Percentiles rank a stretch among this genome's conserved stretches.
Conservation (phyloP, 805 yeast species). For the Kodamaea jinghongensis region DNA sequence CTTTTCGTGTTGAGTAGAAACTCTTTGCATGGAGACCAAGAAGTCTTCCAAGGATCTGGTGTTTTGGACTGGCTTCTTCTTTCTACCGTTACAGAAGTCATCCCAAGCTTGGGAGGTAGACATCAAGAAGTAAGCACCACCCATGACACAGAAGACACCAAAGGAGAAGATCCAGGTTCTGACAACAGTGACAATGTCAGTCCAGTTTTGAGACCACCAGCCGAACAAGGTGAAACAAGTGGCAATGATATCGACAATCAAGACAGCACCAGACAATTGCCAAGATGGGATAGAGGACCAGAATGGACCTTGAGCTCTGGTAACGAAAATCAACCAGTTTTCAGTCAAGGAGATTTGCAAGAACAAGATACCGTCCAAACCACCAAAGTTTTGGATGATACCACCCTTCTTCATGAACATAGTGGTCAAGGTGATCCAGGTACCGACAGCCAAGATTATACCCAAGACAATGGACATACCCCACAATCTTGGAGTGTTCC, state of each 20-base stretch:
- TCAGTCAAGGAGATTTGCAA: constrained; percentile 92
- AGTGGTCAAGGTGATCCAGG: constrained; percentile 93
- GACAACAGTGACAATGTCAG: constrained; percentile 91
- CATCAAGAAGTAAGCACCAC: constrained; percentile 96
- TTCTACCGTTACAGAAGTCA: constrained; percentile 80
- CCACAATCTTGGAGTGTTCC: constrained; percentile 97
- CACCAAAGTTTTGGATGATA: constrained; percentile 95
- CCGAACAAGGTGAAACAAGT: constrained; percentile 92
- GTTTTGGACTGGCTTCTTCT: constrained; percentile 54
- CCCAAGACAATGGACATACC: constrained; percentile 92
- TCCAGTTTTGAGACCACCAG: constrained; percentile 98
- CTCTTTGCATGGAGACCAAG: constrained; percentile 84
- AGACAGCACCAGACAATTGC: constrained; percentile 94
- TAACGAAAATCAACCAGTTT: constrained; percentile 95
- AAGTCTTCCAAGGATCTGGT: constrained; percentile 77
- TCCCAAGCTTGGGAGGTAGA: constrained; percentile 76
- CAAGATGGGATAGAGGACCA: constrained; percentile 96
- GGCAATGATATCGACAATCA: constrained; percentile 85
- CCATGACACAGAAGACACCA: constrained; percentile 95
- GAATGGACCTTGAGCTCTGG: constrained; percentile 98
- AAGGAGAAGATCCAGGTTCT: constrained; percentile 94
- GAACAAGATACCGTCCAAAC: constrained; percentile 85
- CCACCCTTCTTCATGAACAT: constrained; percentile 90
- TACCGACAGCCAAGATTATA: constrained; percentile 79
- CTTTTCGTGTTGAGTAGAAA: constrained; percentile 85